Conservation (phyloP, 257 asterid genomes). For the Nemophila menziesii region DNA sequence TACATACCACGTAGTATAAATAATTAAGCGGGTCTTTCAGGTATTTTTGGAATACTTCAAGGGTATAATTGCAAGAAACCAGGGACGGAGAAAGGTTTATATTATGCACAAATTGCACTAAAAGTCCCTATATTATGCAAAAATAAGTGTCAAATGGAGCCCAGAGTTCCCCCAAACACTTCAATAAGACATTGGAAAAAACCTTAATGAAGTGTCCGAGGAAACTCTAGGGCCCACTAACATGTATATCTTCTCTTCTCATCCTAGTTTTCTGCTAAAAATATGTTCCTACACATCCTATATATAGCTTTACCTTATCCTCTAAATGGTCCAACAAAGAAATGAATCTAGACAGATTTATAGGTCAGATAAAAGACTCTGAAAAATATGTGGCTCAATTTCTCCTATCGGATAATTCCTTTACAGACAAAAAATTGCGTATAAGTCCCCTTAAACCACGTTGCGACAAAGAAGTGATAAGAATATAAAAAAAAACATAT, state of each 20-base stretch:
- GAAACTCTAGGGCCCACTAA: neutral
- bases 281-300: neutral
- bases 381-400: neutral
- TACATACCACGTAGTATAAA: too few relatives aligned
- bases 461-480: neutral
- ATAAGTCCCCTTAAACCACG: neutral
- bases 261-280: slow-evolving; percentile 1
- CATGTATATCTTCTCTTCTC: neutral
- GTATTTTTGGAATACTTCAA: too few relatives aligned
- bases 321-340: neutral
- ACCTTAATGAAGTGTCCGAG: neutral
- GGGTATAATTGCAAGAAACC: too few relatives aligned
- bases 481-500: neutral
- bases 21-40: too few relatives aligned
- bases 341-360: neutral
- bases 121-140: too few relatives aligned
- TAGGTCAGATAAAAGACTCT: neutral
- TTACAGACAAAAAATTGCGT: neutral
- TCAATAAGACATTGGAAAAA: slow-evolving; percentile 2
- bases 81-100: too few relatives aligned
- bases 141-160: neutral
- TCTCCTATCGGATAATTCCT: neutral
- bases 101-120: too few relatives aligned
- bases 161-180: slow-evolving; percentile 4
- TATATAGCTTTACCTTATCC: neutral